Evolutionary conservation across 768 basidiomycete genomes (phyloP), one percentile per base, ranked within the genome.

Genomic region (Calocera cornea): DNA sequence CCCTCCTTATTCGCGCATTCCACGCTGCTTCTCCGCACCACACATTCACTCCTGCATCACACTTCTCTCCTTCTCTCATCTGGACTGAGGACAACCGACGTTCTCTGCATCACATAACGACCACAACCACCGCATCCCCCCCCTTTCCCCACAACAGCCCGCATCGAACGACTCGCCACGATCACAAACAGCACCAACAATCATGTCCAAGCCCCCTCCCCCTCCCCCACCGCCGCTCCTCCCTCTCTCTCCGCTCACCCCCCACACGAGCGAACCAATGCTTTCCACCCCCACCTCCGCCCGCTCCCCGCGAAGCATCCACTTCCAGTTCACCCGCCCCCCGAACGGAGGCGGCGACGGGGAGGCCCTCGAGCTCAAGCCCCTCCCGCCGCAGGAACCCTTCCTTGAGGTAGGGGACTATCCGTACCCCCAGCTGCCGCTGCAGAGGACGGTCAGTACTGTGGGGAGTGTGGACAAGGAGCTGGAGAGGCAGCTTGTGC

Each of bases 401-500:
- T 60, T 60, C 54, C 54, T 60, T 11, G 54, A 60, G 31, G 54
- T 29, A 2, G 31, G 54, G 10, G 54, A 60, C 7, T 29, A 27
- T 31, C 54, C 54, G 27, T 60, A 60, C 31, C 54, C 54, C 31
- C 54, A 27, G 54, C 31, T 60, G 22, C 54, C 54, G 11, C 54
- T 60, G 27, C 54, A 60, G 54, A 27, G 54, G 54, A 60, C 54
- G 54, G 54, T 60, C 14, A 60, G 27, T 19, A 60, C 5, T 10
- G 54, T 60, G 14, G 54, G 14, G 11, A 60, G 14, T 10, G 54
- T 60, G 27, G 19, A 60, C 19, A 27, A 33, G 31, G 54, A 60
- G 27, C 54, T 60, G 54, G 54, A 60, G 31, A 60, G 31, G 54
- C 54, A 60, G 54, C 54, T 60, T 33, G 54, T 60, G 31, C 54